Evolutionary conservation across 768 basidiomycete species (phyloP), one percentile per base, ranked within the genome.

Genomic region (Kockovaella imperatae): DNA sequence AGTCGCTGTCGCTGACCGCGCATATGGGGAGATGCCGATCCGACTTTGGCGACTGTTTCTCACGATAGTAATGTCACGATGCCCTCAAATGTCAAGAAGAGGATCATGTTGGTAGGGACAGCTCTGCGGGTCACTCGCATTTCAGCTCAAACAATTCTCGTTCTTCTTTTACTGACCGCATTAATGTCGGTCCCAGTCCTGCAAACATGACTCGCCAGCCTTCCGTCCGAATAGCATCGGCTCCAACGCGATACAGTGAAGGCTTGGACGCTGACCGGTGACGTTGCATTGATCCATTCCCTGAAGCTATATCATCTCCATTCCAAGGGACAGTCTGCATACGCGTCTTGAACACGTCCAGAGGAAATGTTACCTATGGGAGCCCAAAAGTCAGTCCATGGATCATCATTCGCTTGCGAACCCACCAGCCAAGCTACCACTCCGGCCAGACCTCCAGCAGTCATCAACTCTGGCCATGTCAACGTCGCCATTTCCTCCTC

Each of bases 291-390:
- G 48, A 35, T 43, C 41, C 4, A 24, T 17, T 18, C 25, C 15
- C 20, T 4, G 23, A 14, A 26, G 40, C 7, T 44, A 29, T 15
- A 18, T 36, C 21, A 10, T 43, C 25, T 7, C 29, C 13, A 10
- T 18, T 26, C 56, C 55, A 57, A 10, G 48, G 23, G n/a, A 45
- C 47, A 3, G 53, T 79, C 68, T 95, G 89, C 58, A 90, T 79
- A 4, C 88, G 80, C 13, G 90, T 91, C 73, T 95, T 93, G 52
- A 91, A 77, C 3, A 89, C 84, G 62, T 95, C 89, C 47, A 89
- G 75, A 2, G 87, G 87, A 67, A 93, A 95, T 1, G 88, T 91
- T 2, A 74, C 67, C 65, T 70, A 41, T n/a, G n/a, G n/a, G n/a
- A n/a, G n/a, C n/a, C n/a, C 14, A 10, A 25, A 8, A 3, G 18